Evolutionary conservation across 2,329 filamentous ascomycete genomes (phyloP), one percentile per base, ranked within the genome.

Genomic region (Fusarium sp.): DNA sequence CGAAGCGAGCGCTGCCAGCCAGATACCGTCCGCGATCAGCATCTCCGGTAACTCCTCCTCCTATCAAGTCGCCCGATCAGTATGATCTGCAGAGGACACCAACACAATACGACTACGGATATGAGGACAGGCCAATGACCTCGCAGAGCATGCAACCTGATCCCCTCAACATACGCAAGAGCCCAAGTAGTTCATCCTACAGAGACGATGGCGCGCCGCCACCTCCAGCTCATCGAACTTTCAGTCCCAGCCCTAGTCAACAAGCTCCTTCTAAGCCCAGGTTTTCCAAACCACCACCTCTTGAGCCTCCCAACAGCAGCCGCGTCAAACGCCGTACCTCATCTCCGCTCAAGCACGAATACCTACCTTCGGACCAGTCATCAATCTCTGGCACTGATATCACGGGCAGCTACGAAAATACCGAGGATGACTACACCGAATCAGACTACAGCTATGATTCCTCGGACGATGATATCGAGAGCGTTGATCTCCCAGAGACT

Each of bases 261-360:
- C 82, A 72, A 77, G 80, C 54, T 79, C 71, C 53, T 50, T 53
- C 76, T 64, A 72, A 70, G 72, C 59, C 74, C 67, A 67, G 74
- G 67, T 61, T 74, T 63, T 16, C 74, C 56, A 70, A 71, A 67
- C 86, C 80, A 74, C 91, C 81, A 74, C 91, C 81, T 79, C 85
- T 79, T 78, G 91, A 84, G 76, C 81, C 75, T 80, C 83, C 80
- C 77, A 81, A 76, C 74, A 81, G 80, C 37, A 78, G 77, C 72
- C 86, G 81, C 81, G 73, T 89, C 28, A 89, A 92, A 79, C 90
- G 95, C 49, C 90, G 95, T 23, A 93, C 91, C 3, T 98, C 96
- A 0, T 99, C 96, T 3, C 96, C 96, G 1, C 86, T 99, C 56
- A 99, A 99, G 84, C 96, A 98, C 80, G 96, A 99, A 83, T 99